Conservation (phyloP, 2,329 filamentous ascomycete genomes). For the Beauveria sp. region DNA sequence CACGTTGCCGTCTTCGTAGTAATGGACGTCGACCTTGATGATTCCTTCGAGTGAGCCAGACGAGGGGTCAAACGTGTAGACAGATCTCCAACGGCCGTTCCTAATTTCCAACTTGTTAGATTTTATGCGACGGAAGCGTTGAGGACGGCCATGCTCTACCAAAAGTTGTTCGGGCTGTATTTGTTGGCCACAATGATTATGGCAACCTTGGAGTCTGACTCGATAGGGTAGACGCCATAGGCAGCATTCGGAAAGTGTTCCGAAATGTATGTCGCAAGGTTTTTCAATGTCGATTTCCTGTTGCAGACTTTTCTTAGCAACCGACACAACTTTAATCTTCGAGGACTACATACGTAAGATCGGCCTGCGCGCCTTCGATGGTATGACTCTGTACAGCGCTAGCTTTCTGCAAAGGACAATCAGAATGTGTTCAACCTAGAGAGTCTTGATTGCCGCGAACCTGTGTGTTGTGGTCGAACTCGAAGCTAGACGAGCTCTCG, state of each 20-base stretch:
- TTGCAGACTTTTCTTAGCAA: slow-evolving; percentile 14
- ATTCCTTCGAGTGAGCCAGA: slow-evolving; percentile 62
- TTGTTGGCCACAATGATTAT: slow-evolving; percentile 88
- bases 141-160: slow-evolving; percentile 42
- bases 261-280: slow-evolving; percentile 63
- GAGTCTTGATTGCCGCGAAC: slow-evolving; percentile 31
- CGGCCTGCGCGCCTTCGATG: slow-evolving; percentile 66
- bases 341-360: slow-evolving; percentile 62
- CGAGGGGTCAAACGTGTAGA: slow-evolving; percentile 72
- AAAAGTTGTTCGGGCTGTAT: slow-evolving; percentile 97
- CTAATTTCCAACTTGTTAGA: slow-evolving; percentile 33
- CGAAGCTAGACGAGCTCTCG: slow-evolving; percentile 80
- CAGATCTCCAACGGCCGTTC: slow-evolving; percentile 94
- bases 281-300: slow-evolving; percentile 79
- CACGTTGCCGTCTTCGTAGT: slow-evolving; percentile 99
- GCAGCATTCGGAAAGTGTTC: slow-evolving; percentile 85
- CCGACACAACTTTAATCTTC: not conserved
- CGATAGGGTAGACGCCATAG: slow-evolving; percentile 74
- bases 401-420: slow-evolving; percentile 56
- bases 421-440: slow-evolving; percentile 6
- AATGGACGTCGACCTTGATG: slow-evolving; percentile 93
- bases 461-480: slow-evolving; percentile 77
- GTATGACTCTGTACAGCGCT: slow-evolving; percentile 73
- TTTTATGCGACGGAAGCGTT: not conserved
- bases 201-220: slow-evolving; percentile 68